Base-by-base conservation (phyloP, 1,284 basidiomycete species). In the Apiotrichum montevideense region DNA sequence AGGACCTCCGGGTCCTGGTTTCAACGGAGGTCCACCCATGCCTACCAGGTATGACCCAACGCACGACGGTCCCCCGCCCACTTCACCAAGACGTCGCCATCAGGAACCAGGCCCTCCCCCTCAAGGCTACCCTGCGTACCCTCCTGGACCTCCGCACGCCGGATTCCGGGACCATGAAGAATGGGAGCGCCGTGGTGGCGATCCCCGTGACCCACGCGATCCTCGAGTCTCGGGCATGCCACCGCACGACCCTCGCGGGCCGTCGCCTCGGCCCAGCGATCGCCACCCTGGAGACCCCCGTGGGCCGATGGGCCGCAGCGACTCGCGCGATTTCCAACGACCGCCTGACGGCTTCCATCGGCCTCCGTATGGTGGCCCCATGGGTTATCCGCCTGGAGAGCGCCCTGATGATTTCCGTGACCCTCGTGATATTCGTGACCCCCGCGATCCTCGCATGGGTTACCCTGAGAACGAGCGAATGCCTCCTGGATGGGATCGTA, bases 181-280 rank as follows among this genome's bases (percentile, higher is more conserved):
- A 37, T 72, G 77, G 54, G 70, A 73, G 48, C 65, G 69, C 6
- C 68, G 69, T 13, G 76, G 75, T n/a, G 66, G 74, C 42, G 76
- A 76, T 40, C 55, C 59, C 14, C 59, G 59, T 33, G 50, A 76
- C 42, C 55, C 61, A n/a, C 59, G 59, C 21, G 50, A 44, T 13
- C 41, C 32, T 5, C 49, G 49, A 9, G 13, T 39, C 47, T 9
- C n/a, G 6, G 61, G 46, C n/a, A 45, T 63, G 52, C 48, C 54
- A 0, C 63, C 61, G 6, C 52, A 59, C 51, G 68, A 68, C 43
- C 63, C 60, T 10, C 62, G 65, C 21, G 66, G 68, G 2, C 68
- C 67, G 10, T 72, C 71, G 2, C 70, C 70, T 6, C 57, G 73
- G 43, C 58, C 69, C 54, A 56, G 50, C 4, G 69, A 73, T 43